Evolutionary conservation across 2,329 filamentous ascomycete species (phyloP).

Genomic region (Apiospora hydei): DNA sequence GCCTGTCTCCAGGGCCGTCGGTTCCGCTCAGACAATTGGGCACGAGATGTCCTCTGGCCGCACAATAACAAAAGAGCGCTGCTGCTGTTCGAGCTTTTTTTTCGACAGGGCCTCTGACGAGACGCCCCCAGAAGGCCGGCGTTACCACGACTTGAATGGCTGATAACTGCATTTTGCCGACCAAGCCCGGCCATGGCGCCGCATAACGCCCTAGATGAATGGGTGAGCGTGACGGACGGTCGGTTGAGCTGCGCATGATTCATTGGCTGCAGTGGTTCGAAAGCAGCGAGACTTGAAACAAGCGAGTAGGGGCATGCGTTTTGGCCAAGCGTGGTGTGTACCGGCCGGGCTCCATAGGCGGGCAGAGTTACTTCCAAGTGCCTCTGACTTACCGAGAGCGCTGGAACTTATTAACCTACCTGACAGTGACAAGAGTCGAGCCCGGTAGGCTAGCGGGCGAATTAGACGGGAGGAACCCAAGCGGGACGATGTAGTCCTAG

Average conservation of each 20-base stretch:
- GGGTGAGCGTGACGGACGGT: neutral
- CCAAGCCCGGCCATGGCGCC: conserved; percentile 23
- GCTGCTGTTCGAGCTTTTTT: neutral
- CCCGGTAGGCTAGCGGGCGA: conserved; percentile 14
- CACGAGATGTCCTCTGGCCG: conserved; percentile 1
- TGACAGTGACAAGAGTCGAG: neutral
- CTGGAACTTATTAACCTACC: neutral
- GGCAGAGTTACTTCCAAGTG: neutral
- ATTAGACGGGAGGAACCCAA: conserved; percentile 9
- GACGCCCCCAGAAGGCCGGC: conserved; percentile 18
- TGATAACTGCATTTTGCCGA: conserved; percentile 4
- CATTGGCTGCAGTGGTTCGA: conserved; percentile 20
- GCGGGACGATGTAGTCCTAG: neutral
- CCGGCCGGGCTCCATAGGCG: neutral
- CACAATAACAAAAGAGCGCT: conserved; percentile 2
- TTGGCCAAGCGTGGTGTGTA: conserved; percentile 21
- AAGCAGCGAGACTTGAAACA: conserved; percentile 18
- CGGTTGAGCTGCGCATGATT: conserved; percentile 15
- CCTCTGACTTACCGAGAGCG: conserved; percentile 14
- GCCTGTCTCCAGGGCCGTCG: conserved; percentile 16
- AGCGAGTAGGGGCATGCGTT: conserved; percentile 20
- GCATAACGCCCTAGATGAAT: conserved; percentile 22
- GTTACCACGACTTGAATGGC: conserved; percentile 22
- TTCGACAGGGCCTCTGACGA: conserved; percentile 9
- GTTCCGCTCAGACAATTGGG: conserved; percentile 15